A percentile compares a stretch with the other conserved stretches of the same genome.
phyloP scores from a whole-genome alignment of 1,284 basidiomycete species.

The Cryptococcus deneoformans region DNA sequence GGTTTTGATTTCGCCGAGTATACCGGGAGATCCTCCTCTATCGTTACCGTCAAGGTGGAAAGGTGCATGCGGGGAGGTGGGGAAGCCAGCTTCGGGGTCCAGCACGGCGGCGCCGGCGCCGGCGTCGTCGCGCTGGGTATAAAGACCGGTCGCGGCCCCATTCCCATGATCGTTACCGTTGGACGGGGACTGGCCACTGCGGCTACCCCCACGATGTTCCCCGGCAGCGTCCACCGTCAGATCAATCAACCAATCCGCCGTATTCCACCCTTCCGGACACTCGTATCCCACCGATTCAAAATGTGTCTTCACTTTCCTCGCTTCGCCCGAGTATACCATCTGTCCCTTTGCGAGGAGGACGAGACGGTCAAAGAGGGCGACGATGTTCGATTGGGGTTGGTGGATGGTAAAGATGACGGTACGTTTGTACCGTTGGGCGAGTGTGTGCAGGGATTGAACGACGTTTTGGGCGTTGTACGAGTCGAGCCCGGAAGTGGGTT shows the following conservation, averaged over 20 bases:
- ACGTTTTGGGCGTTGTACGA: slow-evolving; percentile 96
- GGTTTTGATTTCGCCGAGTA: slow-evolving; percentile 54
- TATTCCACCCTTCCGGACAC: slow-evolving; percentile 95
- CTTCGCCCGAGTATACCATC: slow-evolving; percentile 76
- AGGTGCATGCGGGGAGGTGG: not conserved
- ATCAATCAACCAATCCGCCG: slow-evolving; percentile 93
- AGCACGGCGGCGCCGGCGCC: not conserved
- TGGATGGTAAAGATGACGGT: slow-evolving; percentile 98
- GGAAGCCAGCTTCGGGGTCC: not conserved
- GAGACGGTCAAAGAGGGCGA: slow-evolving; percentile 89
- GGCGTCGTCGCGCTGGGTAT: too few relatives aligned
- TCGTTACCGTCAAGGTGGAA: not conserved
- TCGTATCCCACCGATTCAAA: slow-evolving; percentile 73
- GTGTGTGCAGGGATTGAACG: slow-evolving; percentile 77
- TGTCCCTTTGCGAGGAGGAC: slow-evolving; percentile 80
- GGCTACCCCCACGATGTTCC: slow-evolving; percentile 41
- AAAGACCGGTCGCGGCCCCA: too few relatives aligned
- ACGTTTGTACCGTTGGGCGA: slow-evolving; percentile 87
- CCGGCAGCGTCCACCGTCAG: slow-evolving; percentile 71
- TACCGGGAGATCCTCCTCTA: not conserved
- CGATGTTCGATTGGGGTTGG: slow-evolving; percentile 97
- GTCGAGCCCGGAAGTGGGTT: slow-evolving; percentile 92
- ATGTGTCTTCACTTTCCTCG: slow-evolving; percentile 71
- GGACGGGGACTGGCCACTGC: too few relatives aligned
- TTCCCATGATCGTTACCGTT: slow-evolving; percentile 17